These are phyloP conservation scores for Zoysia matrella DNA, from an alignment of 202 grass and related monocot genomes.

Conservation along the genomic window DNA sequence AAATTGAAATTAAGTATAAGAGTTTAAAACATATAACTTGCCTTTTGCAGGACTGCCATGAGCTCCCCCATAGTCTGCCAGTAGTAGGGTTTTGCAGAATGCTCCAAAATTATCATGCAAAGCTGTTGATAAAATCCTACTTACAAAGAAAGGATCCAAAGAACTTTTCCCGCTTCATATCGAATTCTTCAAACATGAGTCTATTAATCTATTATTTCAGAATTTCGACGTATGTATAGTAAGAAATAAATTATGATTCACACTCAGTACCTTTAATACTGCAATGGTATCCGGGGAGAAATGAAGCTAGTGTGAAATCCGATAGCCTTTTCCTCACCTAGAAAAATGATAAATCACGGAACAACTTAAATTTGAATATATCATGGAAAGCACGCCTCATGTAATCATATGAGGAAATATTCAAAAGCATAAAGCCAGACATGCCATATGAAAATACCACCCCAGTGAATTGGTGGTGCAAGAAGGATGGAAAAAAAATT, in stretches of 20 bases:
- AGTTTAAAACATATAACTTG: conserved; percentile 29
- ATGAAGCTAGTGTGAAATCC: conserved; percentile 81
- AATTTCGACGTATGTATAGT: conserved; percentile 14
- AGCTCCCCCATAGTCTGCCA: conserved; percentile 80
- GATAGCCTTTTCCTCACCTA: conserved; percentile 83
- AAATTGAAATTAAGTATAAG: conserved; percentile 31
- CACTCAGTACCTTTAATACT: conserved; percentile 69
- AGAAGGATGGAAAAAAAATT: too few relatives aligned
- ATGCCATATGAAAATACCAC: too few relatives aligned
- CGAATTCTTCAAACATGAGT: conserved; percentile 4
- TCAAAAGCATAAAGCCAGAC: too few relatives aligned
- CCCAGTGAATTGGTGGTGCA: too few relatives aligned
- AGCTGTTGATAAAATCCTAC: conserved; percentile 26
- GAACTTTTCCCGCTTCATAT: background rate
- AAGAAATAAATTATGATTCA: conserved; percentile 31
- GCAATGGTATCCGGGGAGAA: conserved; percentile 84
- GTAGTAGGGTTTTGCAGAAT: conserved; percentile 89
- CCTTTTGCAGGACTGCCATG: conserved; percentile 89
- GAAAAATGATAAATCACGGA: conserved; percentile 39
- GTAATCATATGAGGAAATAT: conserved; percentile 1
- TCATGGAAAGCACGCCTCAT: conserved; percentile 7
- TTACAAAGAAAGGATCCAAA: conserved; percentile 15
- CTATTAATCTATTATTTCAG: conserved; percentile 18
- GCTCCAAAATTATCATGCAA: conserved; percentile 36
- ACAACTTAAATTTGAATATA: conserved; percentile 32